These are phyloP conservation scores for Penicillium brasilianum DNA, from an alignment of 2,329 filamentous ascomycete genomes.

Conservation along the genomic window DNA sequence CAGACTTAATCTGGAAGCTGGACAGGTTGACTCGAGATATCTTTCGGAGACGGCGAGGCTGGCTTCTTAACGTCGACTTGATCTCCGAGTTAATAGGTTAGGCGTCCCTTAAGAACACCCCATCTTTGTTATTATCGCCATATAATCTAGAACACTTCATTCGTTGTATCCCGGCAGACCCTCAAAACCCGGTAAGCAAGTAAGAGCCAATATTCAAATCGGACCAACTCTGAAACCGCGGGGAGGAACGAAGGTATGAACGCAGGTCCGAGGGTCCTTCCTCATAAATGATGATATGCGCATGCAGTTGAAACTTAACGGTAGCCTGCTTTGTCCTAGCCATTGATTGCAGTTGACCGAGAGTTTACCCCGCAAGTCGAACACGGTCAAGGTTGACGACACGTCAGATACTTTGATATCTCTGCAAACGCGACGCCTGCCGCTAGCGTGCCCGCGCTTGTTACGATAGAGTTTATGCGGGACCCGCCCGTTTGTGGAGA, in stretches of 20 bases:
- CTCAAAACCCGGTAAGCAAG: constrained; percentile 3
- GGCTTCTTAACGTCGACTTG: background rate
- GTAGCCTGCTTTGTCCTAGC: constrained; percentile 3
- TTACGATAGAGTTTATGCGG: constrained; percentile 10
- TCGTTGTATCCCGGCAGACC: background rate
- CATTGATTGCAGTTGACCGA: background rate
- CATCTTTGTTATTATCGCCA: background rate
- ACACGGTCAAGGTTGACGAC: constrained; percentile 3
- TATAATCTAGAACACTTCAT: background rate
- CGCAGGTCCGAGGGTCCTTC: background rate
- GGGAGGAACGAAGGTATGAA: background rate
- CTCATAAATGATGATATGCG: background rate
- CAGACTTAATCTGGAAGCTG: background rate
- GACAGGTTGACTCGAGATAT: background rate
- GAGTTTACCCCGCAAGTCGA: background rate
- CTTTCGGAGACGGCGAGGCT: background rate
- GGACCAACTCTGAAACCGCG: constrained; percentile 21
- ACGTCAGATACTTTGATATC: background rate
- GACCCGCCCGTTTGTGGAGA: constrained; percentile 18
- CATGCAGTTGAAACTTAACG: background rate
- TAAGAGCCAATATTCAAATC: constrained; percentile 16
- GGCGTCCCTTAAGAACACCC: background rate
- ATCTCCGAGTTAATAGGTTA: background rate
- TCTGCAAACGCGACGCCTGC: constrained; percentile 5
- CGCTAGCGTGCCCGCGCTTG: constrained; percentile 6